phyloP scores from a whole-genome alignment of 2,329 filamentous ascomycete species.

The Immersiporthe knoxdaviesiana region DNA sequence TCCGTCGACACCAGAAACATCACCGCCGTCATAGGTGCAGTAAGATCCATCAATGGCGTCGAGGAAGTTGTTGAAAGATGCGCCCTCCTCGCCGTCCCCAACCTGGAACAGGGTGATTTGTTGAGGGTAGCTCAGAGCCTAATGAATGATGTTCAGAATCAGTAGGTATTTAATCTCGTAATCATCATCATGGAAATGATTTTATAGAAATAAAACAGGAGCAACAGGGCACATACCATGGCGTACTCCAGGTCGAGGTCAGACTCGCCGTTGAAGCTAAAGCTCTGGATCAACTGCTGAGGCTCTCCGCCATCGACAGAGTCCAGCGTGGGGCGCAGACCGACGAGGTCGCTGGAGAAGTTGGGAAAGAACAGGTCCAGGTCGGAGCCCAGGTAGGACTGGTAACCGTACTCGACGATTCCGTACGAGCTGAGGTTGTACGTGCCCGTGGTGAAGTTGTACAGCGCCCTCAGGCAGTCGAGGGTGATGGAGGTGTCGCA shows the following conservation, averaged over 20 bases:
- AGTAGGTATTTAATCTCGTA: neutral
- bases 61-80: conserved; percentile 47
- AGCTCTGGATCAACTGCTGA: conserved; percentile 19
- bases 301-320: conserved; percentile 27
- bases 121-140: conserved; percentile 30
- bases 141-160: neutral
- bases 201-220: neutral
- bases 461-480: conserved; percentile 28
- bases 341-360: conserved; percentile 22
- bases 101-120: conserved; percentile 31
- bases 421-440: conserved; percentile 27
- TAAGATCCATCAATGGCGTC: conserved; percentile 52
- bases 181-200: neutral
- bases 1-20: conserved; percentile 44
- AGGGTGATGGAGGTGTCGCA: conserved; percentile 25
- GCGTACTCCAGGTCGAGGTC: conserved; percentile 27
- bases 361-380: conserved; percentile 27
- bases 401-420: conserved; percentile 29
- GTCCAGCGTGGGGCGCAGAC: conserved; percentile 20
- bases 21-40: conserved; percentile 44
- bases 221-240: conserved; percentile 7
- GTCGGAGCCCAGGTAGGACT: conserved; percentile 25
- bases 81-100: conserved; percentile 30
- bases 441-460: conserved; percentile 22
- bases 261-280: conserved; percentile 27